phyloP scores from a whole-genome alignment of 352 stramenopile species.

The Phytophthora niederhauseri region DNA sequence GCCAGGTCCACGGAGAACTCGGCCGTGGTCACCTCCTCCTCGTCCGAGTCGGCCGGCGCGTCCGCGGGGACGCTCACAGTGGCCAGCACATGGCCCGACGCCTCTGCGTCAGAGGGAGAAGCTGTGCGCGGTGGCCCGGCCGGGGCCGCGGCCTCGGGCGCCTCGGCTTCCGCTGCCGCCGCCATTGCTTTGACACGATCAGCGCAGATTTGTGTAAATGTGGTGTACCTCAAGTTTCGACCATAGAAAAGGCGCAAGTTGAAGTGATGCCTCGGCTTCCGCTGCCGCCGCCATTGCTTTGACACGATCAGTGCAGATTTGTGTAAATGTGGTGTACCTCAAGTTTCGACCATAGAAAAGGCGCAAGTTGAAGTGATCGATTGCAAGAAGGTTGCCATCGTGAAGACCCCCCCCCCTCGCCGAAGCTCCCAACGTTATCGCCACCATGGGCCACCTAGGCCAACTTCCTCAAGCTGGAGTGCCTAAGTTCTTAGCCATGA shows the following conservation, averaged over 20 bases:
- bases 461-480: no score
- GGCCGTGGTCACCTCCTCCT: conserved; percentile 61
- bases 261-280: conserved; percentile 5
- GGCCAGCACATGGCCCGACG: background rate
- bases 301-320: background rate
- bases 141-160: conserved; percentile 8
- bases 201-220: conserved; percentile 4
- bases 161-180: conserved; percentile 4
- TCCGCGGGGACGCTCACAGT: conserved; percentile 8
- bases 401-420: no score
- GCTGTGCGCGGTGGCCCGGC: background rate
- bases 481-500: no score
- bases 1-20: conserved; percentile 73
- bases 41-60: conserved; percentile 34
- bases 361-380: background rate
- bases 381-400: no score
- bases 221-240: background rate
- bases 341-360: background rate
- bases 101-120: conserved; percentile 4
- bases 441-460: no score
- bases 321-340: conserved; percentile 6
- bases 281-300: conserved; percentile 14
- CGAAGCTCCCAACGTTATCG: no score
- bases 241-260: background rate
- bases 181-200: conserved; percentile 12